Percentiles rank a stretch among this genome's conserved stretches.
Evolutionary conservation across 768 basidiomycete species (phyloP).

Genomic region (Exsudoporus frostii): DNA sequence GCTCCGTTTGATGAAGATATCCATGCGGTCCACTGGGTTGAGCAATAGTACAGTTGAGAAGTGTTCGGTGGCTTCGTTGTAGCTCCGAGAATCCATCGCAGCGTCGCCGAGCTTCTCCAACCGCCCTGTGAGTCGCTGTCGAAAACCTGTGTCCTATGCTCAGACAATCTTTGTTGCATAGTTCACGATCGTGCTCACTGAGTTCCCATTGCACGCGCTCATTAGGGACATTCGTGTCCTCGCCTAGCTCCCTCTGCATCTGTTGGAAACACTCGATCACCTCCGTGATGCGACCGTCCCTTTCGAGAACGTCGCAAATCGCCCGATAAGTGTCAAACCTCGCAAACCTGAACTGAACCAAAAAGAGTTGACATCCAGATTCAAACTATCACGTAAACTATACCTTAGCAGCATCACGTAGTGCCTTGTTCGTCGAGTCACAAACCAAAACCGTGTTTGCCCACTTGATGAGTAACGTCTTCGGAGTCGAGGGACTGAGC

Average conservation of each 20-base stretch:
- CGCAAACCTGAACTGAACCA: conserved; percentile 1
- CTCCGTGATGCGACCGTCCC: background rate
- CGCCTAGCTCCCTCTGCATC: no score
- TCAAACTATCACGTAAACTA: background rate
- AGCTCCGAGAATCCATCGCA: no score
- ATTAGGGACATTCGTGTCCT: background rate
- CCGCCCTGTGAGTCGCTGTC: no score
- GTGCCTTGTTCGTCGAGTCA: no score
- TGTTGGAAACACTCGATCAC: conserved; percentile 5
- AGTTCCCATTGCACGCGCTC: conserved; percentile 1
- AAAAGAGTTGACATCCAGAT: background rate
- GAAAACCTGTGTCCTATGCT: no score
- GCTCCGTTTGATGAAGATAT: background rate
- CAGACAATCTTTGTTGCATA: no score
- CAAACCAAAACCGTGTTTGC: background rate
- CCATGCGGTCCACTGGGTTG: background rate
- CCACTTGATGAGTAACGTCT: background rate
- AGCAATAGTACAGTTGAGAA: background rate
- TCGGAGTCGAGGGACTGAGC: background rate
- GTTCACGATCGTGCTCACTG: no score
- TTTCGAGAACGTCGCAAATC: background rate
- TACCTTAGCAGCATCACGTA: no score
- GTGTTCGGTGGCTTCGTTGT: background rate
- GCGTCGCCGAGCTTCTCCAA: no score
- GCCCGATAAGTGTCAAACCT: background rate